Evolutionary conservation across 2,329 filamentous ascomycete species (phyloP).

Genomic region (Lojkania enalia): DNA sequence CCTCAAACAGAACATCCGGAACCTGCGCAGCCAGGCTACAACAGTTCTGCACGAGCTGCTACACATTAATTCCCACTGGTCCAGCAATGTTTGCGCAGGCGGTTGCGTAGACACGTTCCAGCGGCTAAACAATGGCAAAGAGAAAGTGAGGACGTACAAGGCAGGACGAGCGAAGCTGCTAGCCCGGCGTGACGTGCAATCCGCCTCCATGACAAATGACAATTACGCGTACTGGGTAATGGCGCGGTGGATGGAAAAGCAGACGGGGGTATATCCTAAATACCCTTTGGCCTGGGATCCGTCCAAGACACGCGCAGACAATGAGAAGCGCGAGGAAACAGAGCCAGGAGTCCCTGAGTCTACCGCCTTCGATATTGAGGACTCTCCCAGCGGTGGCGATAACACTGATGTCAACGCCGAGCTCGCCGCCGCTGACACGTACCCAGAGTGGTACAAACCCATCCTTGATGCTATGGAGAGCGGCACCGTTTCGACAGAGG

Average conservation of each 20-base stretch:
- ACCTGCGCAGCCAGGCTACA: neutral
- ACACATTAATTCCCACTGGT: neutral
- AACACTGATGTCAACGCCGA: neutral
- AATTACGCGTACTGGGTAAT: slow-evolving; percentile 1
- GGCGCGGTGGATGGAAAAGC: neutral
- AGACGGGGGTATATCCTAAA: neutral
- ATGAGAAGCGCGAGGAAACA: neutral
- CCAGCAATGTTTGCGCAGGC: neutral
- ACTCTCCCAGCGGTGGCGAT: neutral
- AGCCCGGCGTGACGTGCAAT: neutral
- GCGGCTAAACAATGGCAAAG: neutral
- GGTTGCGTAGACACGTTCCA: neutral
- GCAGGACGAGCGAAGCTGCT: neutral
- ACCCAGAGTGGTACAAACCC: neutral
- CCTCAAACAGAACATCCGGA: neutral
- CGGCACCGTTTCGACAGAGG: too few species aligned
- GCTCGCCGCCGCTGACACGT: neutral
- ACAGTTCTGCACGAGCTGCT: neutral
- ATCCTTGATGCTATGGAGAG: too few species aligned
- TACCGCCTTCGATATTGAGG: neutral
- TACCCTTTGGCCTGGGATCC: slow-evolving; percentile 1
- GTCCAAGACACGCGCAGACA: neutral
- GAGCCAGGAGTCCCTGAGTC: neutral
- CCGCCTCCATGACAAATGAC: neutral
- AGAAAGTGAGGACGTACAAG: neutral